Evolutionary conservation across 2,329 filamentous ascomycete genomes (phyloP).

Genomic region (Aspergillus thermomutatus): DNA sequence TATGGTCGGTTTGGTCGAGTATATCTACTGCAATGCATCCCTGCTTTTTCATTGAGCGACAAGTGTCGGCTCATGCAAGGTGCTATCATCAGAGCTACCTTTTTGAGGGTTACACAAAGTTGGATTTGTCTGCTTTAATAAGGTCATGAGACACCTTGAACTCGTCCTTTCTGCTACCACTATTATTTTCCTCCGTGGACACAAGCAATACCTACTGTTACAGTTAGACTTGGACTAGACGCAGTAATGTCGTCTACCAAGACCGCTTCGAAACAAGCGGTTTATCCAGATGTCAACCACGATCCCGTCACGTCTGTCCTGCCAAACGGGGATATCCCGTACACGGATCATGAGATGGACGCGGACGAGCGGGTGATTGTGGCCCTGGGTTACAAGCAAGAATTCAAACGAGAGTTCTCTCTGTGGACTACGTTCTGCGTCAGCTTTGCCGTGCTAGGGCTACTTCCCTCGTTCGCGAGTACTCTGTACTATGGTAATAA

Average conservation of each 20-base stretch:
- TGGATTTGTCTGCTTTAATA: background rate
- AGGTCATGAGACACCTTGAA: background rate
- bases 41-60: background rate
- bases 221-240: background rate
- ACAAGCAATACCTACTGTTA: background rate
- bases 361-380: slow-evolving; percentile 42
- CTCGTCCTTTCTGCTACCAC: background rate
- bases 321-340: slow-evolving; percentile 36
- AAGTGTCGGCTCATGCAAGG: background rate
- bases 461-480: slow-evolving; percentile 68
- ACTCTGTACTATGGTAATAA: slow-evolving; percentile 67
- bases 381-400: slow-evolving; percentile 54
- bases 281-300: slow-evolving; percentile 24
- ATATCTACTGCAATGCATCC: background rate
- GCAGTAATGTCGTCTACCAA: slow-evolving; percentile 3
- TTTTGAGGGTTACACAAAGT: background rate
- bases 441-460: slow-evolving; percentile 67
- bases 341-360: slow-evolving; percentile 33
- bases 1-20: background rate
- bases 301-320: slow-evolving; percentile 36
- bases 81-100: background rate
- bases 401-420: slow-evolving; percentile 68
- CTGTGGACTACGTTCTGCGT: slow-evolving; percentile 74
- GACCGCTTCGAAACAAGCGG: slow-evolving; percentile 8
- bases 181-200: background rate